Conservation (phyloP, 176 grass and related monocot species). For the Olyra latifolia region DNA sequence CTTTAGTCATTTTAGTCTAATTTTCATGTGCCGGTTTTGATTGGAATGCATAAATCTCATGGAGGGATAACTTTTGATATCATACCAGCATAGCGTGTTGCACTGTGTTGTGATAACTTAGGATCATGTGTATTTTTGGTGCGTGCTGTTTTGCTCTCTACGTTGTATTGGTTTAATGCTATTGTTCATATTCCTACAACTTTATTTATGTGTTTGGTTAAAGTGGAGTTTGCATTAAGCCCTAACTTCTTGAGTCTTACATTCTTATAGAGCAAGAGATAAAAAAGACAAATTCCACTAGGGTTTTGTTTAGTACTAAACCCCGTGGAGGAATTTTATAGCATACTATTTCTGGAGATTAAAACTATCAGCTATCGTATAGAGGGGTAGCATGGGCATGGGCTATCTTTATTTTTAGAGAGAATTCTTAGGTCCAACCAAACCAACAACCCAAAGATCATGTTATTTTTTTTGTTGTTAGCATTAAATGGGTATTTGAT, state of each 20-base stretch:
- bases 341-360: background rate
- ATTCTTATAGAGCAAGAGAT: background rate
- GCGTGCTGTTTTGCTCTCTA: background rate
- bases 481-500: background rate
- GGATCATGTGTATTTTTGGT: constrained; percentile 30
- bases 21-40: constrained; percentile 39
- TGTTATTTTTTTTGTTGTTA: background rate
- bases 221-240: constrained; percentile 5
- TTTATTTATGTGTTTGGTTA: background rate
- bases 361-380: background rate
- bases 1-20: constrained; percentile 45
- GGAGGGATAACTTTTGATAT: constrained; percentile 24
- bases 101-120: constrained; percentile 33
- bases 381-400: background rate
- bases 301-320: background rate
- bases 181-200: constrained; percentile 10
- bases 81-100: constrained; percentile 21
- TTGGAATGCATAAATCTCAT: constrained; percentile 38
- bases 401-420: background rate
- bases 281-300: background rate
- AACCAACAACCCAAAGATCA: background rate
- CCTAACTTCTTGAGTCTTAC: background rate
- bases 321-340: background rate
- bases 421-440: background rate
- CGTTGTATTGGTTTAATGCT: background rate